These are phyloP conservation scores for Plasmodium malariae DNA, from an alignment of 169 alveolate genomes.

Conservation along the genomic window DNA sequence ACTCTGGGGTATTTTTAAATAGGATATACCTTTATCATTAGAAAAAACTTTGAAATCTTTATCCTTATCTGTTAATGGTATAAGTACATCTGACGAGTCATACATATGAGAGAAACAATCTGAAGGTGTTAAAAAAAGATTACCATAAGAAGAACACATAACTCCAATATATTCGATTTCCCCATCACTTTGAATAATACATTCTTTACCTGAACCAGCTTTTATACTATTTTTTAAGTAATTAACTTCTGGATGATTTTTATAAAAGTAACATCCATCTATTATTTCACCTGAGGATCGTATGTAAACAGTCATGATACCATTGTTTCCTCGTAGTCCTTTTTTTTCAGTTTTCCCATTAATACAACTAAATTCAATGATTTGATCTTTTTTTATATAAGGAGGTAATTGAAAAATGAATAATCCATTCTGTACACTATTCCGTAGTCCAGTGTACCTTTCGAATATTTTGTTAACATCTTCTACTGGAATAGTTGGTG, in stretches of 20 bases:
- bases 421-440: constrained; percentile 32
- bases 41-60: constrained; percentile 25
- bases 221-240: constrained; percentile 42
- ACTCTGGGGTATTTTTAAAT: constrained; percentile 58
- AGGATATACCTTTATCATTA: constrained; percentile 43
- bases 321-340: constrained; percentile 40
- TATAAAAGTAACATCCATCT: constrained; percentile 65
- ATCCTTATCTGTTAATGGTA: neutral
- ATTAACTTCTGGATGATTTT: constrained; percentile 17
- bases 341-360: constrained; percentile 26
- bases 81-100: neutral
- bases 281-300: constrained; percentile 8
- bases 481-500: neutral
- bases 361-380: constrained; percentile 39
- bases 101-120: constrained; percentile 15
- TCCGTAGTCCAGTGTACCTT: constrained; percentile 18
- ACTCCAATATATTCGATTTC: constrained; percentile 48
- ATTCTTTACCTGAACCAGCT: constrained; percentile 5
- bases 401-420: constrained; percentile 71
- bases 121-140: constrained; percentile 31
- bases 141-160: constrained; percentile 20
- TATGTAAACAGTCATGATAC: constrained; percentile 46
- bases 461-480: neutral
- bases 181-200: constrained; percentile 45
- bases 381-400: constrained; percentile 25